phyloP scores from a whole-genome alignment of 2,329 filamentous ascomycete genomes.

The Talaromyces piceae region DNA sequence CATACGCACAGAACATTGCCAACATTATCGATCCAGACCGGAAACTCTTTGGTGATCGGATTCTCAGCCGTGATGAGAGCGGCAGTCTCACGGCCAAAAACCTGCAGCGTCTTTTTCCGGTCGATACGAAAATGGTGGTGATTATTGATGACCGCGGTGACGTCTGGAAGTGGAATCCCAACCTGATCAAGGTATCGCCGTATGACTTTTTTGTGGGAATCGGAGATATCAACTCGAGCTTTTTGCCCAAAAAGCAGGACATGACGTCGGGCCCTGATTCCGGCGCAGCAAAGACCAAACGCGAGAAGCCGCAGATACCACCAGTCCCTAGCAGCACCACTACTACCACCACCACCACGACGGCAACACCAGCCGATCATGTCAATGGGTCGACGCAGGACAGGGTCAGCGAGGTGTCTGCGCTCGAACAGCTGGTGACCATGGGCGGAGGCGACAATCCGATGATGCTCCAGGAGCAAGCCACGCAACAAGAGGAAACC shows the following conservation, averaged over 20 bases:
- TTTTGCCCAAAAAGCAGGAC: conserved; percentile 69
- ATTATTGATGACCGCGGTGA: conserved; percentile 97
- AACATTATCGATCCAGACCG: conserved; percentile 86
- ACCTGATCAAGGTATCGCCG: conserved; percentile 87
- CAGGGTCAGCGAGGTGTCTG: conserved; percentile 37
- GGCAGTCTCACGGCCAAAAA: conserved; percentile 88
- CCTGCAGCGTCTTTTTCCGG: conserved; percentile 82
- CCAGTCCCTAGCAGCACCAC: no score
- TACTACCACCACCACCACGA: no score
- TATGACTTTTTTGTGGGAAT: conserved; percentile 99
- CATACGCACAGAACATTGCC: conserved; percentile 89
- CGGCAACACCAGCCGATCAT: conserved; percentile 17
- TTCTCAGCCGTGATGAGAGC: conserved; percentile 95
- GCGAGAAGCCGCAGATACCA: conserved; percentile 15
- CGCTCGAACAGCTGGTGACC: conserved; percentile 67
- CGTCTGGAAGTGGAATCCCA: conserved; percentile 89
- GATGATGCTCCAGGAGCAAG: conserved; percentile 63
- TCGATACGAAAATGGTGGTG: conserved; percentile 97
- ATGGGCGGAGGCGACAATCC: conserved; percentile 67
- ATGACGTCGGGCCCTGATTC: conserved; percentile 31
- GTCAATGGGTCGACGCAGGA: conserved; percentile 27
- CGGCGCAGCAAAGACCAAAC: conserved; percentile 17
- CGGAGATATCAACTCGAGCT: conserved; percentile 97
- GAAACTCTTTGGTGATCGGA: conserved; percentile 85
- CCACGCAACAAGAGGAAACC: conserved; percentile 76